Evolutionary conservation across 2,329 filamentous ascomycete species (phyloP).

Genomic region (Neurospora sp.): DNA sequence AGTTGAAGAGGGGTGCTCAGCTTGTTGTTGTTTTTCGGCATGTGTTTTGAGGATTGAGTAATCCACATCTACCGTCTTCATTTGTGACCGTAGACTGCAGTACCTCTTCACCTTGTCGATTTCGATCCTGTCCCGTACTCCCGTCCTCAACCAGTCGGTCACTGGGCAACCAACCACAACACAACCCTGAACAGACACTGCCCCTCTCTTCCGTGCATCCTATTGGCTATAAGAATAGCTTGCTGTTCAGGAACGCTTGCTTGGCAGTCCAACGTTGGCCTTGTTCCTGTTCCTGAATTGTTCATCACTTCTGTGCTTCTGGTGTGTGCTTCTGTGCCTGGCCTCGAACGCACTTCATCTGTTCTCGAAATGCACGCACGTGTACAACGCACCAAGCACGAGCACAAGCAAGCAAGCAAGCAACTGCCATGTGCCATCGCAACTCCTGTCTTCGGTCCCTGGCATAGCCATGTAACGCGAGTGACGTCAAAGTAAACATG

Average conservation of each 20-base stretch:
- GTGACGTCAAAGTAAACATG: neutral
- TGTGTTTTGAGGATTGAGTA: neutral
- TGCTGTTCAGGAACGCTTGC: neutral
- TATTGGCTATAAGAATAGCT: neutral
- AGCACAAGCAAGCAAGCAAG: neutral
- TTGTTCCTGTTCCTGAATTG: neutral
- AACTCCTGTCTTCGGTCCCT: neutral
- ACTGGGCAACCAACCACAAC: neutral
- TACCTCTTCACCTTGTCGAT: neutral
- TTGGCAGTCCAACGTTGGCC: neutral
- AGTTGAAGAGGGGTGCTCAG: neutral
- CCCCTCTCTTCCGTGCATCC: neutral
- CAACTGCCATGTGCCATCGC: neutral
- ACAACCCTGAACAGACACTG: neutral
- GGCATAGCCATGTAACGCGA: neutral
- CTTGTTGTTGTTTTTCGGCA: neutral
- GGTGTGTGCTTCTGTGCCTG: neutral
- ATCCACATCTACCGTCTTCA: too few relatives aligned
- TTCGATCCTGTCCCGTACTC: neutral
- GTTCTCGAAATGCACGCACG: neutral
- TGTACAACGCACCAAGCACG: neutral
- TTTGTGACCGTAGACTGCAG: neutral
- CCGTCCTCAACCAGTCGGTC: neutral
- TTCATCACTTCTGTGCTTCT: neutral
- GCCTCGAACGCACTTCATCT: neutral